phyloP scores from a whole-genome alignment of 2,329 filamentous ascomycete species.

The Orbilia ellipsospora region DNA sequence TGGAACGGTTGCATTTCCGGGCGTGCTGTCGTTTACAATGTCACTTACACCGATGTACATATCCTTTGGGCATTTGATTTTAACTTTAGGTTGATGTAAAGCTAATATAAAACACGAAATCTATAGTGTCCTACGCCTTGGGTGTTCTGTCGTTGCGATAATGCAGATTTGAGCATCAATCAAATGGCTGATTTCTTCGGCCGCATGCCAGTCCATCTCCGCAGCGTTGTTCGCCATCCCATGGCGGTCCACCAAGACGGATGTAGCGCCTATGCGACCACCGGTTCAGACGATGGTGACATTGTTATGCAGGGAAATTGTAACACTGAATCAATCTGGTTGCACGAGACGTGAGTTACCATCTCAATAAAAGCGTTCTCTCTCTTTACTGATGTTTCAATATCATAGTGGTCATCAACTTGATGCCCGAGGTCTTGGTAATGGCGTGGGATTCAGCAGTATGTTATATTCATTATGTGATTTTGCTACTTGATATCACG shows the following conservation, averaged over 20 bases:
- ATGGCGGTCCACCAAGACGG: conserved; percentile 35
- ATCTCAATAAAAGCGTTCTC: background rate
- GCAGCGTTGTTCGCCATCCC: conserved; percentile 39
- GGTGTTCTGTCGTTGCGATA: conserved; percentile 44
- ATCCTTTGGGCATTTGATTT: background rate
- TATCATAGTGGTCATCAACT: conserved; percentile 37
- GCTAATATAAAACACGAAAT: background rate
- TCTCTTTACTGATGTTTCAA: background rate
- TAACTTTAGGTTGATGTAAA: background rate
- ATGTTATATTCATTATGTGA: background rate
- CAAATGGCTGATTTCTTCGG: conserved; percentile 45
- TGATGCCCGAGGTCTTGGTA: conserved; percentile 36
- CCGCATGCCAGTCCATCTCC: conserved; percentile 44
- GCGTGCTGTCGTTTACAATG: conserved; percentile 36
- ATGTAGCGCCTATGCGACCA: conserved; percentile 44
- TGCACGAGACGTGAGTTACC: conserved; percentile 34
- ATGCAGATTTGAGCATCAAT: conserved; percentile 45
- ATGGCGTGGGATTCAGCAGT: conserved; percentile 31
- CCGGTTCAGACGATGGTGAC: conserved; percentile 40
- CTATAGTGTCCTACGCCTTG: conserved; percentile 29
- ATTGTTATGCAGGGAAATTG: conserved; percentile 47
- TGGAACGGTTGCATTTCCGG: conserved; percentile 39
- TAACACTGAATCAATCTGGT: conserved; percentile 40
- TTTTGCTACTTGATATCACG: background rate
- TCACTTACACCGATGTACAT: conserved; percentile 35